Conservation (phyloP, 371 early-diverging fungal genomes). For the Mortierella sp. region DNA sequence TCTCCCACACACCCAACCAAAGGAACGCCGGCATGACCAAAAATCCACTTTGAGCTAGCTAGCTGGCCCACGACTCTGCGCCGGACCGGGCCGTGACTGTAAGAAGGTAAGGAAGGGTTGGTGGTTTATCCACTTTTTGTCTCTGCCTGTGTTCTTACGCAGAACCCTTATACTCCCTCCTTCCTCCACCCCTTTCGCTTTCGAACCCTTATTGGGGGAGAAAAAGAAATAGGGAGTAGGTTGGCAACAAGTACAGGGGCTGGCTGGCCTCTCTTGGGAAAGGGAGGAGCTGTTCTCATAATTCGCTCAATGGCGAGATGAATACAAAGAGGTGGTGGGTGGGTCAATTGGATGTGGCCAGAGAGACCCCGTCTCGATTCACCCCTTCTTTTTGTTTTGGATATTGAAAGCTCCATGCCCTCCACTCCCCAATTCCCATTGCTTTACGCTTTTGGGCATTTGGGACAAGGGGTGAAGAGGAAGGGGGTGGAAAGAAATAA, state of each 20-base stretch:
- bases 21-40: not conserved
- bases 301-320: not conserved
- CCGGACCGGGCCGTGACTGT: not conserved
- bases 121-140: not conserved
- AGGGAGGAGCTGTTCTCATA: not conserved
- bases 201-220: not conserved
- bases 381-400: constrained; percentile 5
- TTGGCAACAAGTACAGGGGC: not conserved
- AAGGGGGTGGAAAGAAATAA: not conserved
- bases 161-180: not conserved
- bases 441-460: not conserved
- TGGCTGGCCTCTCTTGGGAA: not conserved
- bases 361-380: no score
- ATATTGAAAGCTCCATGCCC: no score
- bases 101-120: not conserved
- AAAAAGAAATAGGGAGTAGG: not conserved
- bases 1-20: not conserved
- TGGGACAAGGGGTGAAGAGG: not conserved
- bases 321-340: not conserved
- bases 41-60: not conserved
- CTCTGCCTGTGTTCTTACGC: not conserved
- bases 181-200: not conserved
- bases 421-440: no score
- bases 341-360: no score
- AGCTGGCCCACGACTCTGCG: no score